Percentiles rank a stretch among this genome's conserved stretches.
phyloP scores from a whole-genome alignment of 2,329 filamentous ascomycete species.

The Alternaria consortialis region DNA sequence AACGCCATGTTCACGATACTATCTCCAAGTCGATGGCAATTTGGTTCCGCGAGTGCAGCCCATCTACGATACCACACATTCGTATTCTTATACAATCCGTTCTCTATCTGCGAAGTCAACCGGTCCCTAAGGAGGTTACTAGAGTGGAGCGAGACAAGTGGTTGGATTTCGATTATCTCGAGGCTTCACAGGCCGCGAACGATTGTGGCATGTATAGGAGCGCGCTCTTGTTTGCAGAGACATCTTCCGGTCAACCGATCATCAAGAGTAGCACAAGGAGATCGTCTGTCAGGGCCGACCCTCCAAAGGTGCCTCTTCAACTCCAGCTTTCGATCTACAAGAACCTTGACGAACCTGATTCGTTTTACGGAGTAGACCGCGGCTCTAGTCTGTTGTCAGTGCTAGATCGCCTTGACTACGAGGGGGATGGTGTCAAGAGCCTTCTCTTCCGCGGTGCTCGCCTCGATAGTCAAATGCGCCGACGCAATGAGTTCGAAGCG shows the following conservation, averaged over 20 bases:
- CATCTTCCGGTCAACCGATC: conserved; percentile 65
- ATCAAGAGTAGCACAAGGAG: conserved; percentile 67
- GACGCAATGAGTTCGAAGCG: conserved; percentile 63
- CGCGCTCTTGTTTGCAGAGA: conserved; percentile 83
- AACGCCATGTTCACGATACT: conserved; percentile 63
- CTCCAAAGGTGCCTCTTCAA: conserved; percentile 63
- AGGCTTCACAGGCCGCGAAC: conserved; percentile 75
- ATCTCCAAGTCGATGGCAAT: conserved; percentile 72
- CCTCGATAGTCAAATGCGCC: conserved; percentile 83
- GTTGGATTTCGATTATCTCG: conserved; percentile 82
- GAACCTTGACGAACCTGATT: conserved; percentile 93
- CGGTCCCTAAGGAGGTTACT: conserved; percentile 76
- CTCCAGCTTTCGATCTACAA: conserved; percentile 85
- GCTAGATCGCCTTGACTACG: conserved; percentile 84
- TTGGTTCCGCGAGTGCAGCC: conserved; percentile 66
- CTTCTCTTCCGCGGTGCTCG: conserved; percentile 90
- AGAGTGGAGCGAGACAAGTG: conserved; percentile 81
- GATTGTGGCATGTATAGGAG: conserved; percentile 86
- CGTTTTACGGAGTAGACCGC: conserved; percentile 91
- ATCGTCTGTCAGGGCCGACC: conserved; percentile 64
- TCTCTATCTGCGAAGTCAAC: conserved; percentile 87
- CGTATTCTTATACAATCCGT: conserved; percentile 80
- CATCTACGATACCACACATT: conserved; percentile 67
- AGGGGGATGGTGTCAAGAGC: conserved; percentile 85
- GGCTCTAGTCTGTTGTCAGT: conserved; percentile 79